Conservation (phyloP, 805 yeast species). For the Metschnikowia henanensis region DNA sequence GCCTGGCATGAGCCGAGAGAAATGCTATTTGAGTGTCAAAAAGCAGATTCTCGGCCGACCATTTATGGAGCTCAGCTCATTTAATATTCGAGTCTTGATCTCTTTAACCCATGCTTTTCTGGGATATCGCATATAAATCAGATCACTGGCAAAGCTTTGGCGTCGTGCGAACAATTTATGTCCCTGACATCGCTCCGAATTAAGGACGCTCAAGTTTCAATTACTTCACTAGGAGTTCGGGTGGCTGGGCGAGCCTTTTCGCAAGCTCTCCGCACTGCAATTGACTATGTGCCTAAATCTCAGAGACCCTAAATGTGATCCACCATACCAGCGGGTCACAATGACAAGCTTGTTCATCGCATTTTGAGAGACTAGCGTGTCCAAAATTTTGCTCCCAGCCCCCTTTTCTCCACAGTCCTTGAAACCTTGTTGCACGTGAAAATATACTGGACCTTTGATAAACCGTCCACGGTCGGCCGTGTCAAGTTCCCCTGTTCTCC, state of each 20-base stretch:
- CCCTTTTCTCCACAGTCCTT: conserved; percentile 76
- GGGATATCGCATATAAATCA: too few relatives aligned
- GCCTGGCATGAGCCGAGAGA: not conserved
- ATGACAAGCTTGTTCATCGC: conserved; percentile 59
- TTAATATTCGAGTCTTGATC: too few relatives aligned
- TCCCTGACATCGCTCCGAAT: too few relatives aligned
- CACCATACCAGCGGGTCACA: conserved; percentile 84
- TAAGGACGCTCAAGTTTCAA: too few relatives aligned
- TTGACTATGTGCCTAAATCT: conserved; percentile 68
- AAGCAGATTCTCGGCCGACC: not conserved
- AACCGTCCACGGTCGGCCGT: not conserved
- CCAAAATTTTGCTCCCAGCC: conserved; percentile 60
- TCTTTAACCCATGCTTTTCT: too few relatives aligned
- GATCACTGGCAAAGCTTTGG: too few relatives aligned
- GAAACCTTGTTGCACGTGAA: conserved; percentile 53
- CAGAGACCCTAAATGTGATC: conserved; percentile 68
- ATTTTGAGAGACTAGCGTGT: conserved; percentile 48
- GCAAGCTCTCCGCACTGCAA: conserved; percentile 52
- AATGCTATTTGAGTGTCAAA: not conserved
- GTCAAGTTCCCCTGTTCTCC: conserved; percentile 49
- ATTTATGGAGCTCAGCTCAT: too few relatives aligned
- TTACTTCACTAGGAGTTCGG: not conserved
- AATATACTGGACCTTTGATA: conserved; percentile 9
- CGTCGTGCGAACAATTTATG: too few relatives aligned
- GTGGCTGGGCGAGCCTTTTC: conserved; percentile 3